Base-by-base conservation (phyloP, 2,329 filamentous ascomycete species). In the Trichocomaceae sp. region DNA sequence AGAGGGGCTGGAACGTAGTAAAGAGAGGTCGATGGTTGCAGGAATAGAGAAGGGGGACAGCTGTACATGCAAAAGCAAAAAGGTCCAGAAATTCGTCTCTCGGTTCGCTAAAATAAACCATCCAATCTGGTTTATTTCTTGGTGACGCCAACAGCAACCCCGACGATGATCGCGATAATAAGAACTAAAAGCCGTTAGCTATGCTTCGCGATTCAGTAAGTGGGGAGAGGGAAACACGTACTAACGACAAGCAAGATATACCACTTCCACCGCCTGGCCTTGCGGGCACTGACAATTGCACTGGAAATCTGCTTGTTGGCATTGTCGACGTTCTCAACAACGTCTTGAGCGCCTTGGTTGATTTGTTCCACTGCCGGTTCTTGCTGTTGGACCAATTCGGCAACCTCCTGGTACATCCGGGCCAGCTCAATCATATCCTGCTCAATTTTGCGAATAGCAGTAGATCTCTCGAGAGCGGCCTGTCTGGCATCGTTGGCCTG, bases 221-320 rank as follows among this genome's bases (percentile, higher is more conserved):
- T n/a, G 3, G 46, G 35, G 46, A 35, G 10, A 7, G 49, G 10
- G 48, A 60, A 60, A 53, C 62, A 82, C 80, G 73, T 69, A 80
- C 77, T 75, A 63, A 79, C 75, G 66, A 96, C 89, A 29, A 53
- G 84, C 62, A 96, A 75, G 78, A 90, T 96, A 70, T 88, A 91
- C 91, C 90, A 96, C 87, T 96, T 96, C 90, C 95, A 95, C 77
- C 84, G 88, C 63, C 88, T 82, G 50, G 87, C 88, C 63, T 83
- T 82, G 69, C 86, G 80, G 8, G 92, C 92, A 62, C 88, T 95
- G 58, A 81, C 79, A 59, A 96, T 87, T 12, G 91, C 91, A n/a
- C 81, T 82, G 39, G 80, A 84, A 57, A 97, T 87, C 71, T 96
- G 84, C 59, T 83, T 81, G 67, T 93, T 96, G 60, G 86, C 92